Evolutionary conservation across 2,329 filamentous ascomycete genomes (phyloP).

Genomic region (Diaporthe ampelina): DNA sequence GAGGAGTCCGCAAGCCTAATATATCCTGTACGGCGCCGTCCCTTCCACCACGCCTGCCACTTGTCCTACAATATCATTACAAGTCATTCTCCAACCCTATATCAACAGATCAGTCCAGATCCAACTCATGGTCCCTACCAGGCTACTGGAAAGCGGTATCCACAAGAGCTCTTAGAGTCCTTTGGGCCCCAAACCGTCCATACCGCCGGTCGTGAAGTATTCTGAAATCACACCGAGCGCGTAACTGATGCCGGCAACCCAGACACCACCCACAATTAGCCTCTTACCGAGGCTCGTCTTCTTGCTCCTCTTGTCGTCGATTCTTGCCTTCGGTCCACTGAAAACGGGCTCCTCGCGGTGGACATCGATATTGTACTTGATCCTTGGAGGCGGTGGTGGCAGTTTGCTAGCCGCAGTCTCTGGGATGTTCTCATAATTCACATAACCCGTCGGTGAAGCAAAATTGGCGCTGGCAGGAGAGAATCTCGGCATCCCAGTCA

Average conservation of each 20-base stretch:
- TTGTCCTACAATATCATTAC: background rate
- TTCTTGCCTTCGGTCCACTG: conserved; percentile 52
- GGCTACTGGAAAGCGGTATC: background rate
- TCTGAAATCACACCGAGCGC: conserved; percentile 71
- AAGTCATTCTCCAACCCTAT: background rate
- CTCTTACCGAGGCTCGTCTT: conserved; percentile 61
- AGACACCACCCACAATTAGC: conserved; percentile 66
- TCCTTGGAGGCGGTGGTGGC: conserved; percentile 49
- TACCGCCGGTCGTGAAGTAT: conserved; percentile 65
- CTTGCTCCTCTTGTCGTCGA: conserved; percentile 48
- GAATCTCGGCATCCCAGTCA: conserved; percentile 58
- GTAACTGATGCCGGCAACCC: conserved; percentile 69
- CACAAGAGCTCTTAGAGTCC: conserved; percentile 17
- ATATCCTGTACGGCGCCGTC: conserved; percentile 21
- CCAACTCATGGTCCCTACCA: background rate
- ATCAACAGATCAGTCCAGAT: background rate
- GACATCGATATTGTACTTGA: conserved; percentile 60
- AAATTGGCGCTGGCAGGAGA: conserved; percentile 67
- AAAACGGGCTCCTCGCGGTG: conserved; percentile 63
- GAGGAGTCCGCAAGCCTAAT: background rate
- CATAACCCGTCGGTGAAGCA: conserved; percentile 75
- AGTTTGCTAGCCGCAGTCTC: conserved; percentile 49
- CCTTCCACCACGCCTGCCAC: background rate
- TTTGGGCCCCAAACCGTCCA: conserved; percentile 56
- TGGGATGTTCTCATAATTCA: conserved; percentile 67